A percentile compares a stretch with the other conserved stretches of the same genome.
phyloP scores from a whole-genome alignment of 495 filamentous ascomycete species.

The Recurvomyces mirabilis region DNA sequence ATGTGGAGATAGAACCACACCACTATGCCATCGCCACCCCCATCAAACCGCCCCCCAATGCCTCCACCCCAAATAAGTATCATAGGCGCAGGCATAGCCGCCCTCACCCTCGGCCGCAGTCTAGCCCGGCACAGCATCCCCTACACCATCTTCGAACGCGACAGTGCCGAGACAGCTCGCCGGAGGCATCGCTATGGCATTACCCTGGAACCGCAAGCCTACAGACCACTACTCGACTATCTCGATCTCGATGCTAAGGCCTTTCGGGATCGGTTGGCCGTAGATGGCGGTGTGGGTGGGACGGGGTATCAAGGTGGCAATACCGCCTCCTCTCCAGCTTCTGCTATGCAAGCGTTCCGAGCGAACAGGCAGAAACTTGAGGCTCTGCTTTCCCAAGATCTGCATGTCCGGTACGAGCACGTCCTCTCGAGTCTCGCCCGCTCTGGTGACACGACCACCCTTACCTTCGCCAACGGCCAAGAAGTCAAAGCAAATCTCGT shows the following conservation, averaged over 20 bases:
- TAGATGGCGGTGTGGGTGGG: constrained; percentile 20
- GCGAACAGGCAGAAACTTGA: constrained; percentile 28
- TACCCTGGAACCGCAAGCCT: constrained; percentile 29
- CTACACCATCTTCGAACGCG: constrained; percentile 23
- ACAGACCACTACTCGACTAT: constrained; percentile 27
- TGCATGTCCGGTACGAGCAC: constrained; percentile 28
- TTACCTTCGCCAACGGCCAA: constrained; percentile 16
- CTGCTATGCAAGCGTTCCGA: constrained; percentile 20
- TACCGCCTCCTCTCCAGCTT: background rate
- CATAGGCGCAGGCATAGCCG: constrained; percentile 31
- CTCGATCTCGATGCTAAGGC: constrained; percentile 26
- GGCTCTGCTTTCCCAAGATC: constrained; percentile 25
- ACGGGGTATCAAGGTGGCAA: background rate
- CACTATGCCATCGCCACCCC: too few relatives aligned
- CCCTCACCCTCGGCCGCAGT: constrained; percentile 27
- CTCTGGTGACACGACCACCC: background rate
- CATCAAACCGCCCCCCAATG: too few relatives aligned
- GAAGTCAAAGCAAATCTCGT: constrained; percentile 19
- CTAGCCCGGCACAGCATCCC: constrained; percentile 28
- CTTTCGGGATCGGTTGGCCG: constrained; percentile 23
- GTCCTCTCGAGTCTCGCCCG: constrained; percentile 14
- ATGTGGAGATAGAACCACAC: too few relatives aligned
- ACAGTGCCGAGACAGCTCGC: background rate
- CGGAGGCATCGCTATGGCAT: constrained; percentile 29
- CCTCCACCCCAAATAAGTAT: constrained; percentile 17